phyloP scores from a whole-genome alignment of 2,329 filamentous ascomycete species.

The Lasiodiplodia gonubiensis region DNA sequence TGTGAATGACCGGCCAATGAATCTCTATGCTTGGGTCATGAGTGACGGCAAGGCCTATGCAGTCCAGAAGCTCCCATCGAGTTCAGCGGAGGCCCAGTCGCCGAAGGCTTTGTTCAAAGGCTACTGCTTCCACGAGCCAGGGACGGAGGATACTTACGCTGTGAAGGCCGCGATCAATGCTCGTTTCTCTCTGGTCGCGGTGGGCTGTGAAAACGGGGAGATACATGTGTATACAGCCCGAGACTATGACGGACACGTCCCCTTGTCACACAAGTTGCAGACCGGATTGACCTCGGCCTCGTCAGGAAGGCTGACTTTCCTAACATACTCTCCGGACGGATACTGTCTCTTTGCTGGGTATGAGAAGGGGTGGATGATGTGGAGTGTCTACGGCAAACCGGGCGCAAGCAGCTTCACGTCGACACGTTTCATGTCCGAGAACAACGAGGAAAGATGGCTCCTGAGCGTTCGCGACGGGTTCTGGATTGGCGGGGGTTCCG shows the following conservation, averaged over 20 bases:
- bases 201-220: conserved; percentile 79
- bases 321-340: conserved; percentile 91
- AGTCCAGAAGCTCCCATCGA: conserved; percentile 70
- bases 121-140: conserved; percentile 84
- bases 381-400: conserved; percentile 95
- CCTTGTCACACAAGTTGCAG: conserved; percentile 78
- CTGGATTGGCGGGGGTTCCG: conserved; percentile 88
- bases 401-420: conserved; percentile 82
- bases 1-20: conserved; percentile 96
- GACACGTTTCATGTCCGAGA: conserved; percentile 66
- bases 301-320: conserved; percentile 73
- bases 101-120: conserved; percentile 80
- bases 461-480: conserved; percentile 75
- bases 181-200: conserved; percentile 88
- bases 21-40: conserved; percentile 89
- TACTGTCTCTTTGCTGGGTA: conserved; percentile 96
- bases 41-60: conserved; percentile 87
- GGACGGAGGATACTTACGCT: conserved; percentile 65
- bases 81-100: conserved; percentile 50
- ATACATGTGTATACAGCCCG: conserved; percentile 90
- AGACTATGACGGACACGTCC: conserved; percentile 93
- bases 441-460: conserved; percentile 84
- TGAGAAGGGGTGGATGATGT: conserved; percentile 89
- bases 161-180: conserved; percentile 86
- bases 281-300: conserved; percentile 70